Conservation (phyloP, 1,139 yeast species). For the Spathaspora sp. region DNA sequence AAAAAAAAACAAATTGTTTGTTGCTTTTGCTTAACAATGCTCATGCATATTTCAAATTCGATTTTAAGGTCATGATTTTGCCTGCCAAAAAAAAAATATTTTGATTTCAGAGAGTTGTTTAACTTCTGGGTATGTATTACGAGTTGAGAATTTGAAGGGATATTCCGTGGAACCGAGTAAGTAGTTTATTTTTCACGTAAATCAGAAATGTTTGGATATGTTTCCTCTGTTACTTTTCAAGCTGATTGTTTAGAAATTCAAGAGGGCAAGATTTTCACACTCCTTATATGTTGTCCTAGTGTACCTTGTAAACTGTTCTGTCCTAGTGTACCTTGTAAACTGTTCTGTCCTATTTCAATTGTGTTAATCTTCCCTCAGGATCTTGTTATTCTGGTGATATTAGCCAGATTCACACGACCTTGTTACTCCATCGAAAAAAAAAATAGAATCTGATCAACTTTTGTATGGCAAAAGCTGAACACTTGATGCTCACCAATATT, state of each 20-base stretch:
- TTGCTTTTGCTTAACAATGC: neutral
- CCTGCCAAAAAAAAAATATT: neutral
- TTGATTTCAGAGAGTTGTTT: too few species aligned
- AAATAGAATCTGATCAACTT: neutral
- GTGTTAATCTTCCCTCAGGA: neutral
- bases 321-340: too few species aligned
- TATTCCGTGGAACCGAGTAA: too few species aligned
- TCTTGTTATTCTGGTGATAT: neutral
- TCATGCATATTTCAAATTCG: conserved; percentile 2
- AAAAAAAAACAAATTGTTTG: neutral
- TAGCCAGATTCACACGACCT: neutral
- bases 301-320: too few species aligned
- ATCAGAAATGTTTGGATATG: too few species aligned
- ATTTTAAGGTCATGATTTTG: conserved; percentile 3
- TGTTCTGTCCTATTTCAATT: neutral
- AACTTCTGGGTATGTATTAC: too few species aligned
- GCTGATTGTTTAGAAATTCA: too few species aligned
- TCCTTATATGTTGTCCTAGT: too few species aligned
- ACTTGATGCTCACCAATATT: neutral
- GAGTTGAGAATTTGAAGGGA: too few species aligned
- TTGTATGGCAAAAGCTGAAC: neutral
- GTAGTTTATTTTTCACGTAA: too few species aligned
- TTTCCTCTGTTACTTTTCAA: too few species aligned
- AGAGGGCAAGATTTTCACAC: too few species aligned
- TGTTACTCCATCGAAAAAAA: neutral